Conservation (phyloP, 1,284 basidiomycete genomes). For the Ganoderma meredithae region DNA sequence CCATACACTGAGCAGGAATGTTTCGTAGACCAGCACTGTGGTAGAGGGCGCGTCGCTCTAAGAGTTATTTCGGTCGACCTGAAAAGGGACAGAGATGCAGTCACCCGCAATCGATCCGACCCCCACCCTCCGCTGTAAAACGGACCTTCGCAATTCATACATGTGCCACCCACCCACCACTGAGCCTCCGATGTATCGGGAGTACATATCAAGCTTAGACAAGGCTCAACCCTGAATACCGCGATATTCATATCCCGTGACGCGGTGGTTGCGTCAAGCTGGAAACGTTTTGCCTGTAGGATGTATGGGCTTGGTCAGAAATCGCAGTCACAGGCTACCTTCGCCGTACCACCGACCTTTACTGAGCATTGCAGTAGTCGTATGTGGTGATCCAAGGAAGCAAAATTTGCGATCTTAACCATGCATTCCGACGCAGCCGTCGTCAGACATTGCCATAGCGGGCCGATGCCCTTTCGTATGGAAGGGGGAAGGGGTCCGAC, state of each 20-base stretch:
- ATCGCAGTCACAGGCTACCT: neutral
- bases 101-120: neutral
- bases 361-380: neutral
- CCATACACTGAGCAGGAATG: neutral
- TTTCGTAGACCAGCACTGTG: neutral
- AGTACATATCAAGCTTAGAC: neutral
- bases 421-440: neutral
- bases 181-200: conserved; percentile 7
- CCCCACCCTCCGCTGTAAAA: conserved; percentile 1
- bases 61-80: neutral
- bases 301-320: neutral
- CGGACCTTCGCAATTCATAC: conserved; percentile 1
- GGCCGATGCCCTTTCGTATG: neutral
- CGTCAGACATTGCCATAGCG: neutral
- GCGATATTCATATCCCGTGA: neutral
- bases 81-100: neutral
- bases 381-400: neutral
- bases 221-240: neutral
- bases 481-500: neutral
- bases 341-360: neutral
- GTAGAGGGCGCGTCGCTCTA: neutral
- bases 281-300: neutral
- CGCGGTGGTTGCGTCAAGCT: neutral
- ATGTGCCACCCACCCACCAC: neutral
- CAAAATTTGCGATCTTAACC: neutral